phyloP scores from a whole-genome alignment of 106 monocot species.

The Hemerocallis citrina region DNA sequence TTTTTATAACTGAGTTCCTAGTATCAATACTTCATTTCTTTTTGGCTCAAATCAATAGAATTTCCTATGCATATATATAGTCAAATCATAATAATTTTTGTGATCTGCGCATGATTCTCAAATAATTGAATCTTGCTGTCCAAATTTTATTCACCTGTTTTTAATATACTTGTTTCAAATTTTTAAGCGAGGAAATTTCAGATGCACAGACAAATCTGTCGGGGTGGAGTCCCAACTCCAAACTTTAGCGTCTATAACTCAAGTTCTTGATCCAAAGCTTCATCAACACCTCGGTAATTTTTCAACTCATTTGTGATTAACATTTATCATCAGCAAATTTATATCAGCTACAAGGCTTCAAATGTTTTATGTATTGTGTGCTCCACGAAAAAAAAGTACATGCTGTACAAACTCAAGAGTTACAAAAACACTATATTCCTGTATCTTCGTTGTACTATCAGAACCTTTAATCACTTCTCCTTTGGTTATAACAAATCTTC shows the following conservation, averaged over 20 bases:
- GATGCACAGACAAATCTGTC: slow-evolving; percentile 87
- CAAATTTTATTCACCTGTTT: slow-evolving; percentile 11
- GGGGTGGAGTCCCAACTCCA: slow-evolving; percentile 93
- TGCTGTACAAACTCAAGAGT: background rate
- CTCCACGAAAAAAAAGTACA: background rate
- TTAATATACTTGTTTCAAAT: slow-evolving; percentile 39
- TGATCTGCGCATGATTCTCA: background rate
- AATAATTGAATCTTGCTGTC: background rate
- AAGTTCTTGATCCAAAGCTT: slow-evolving; percentile 90
- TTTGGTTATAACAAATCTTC: background rate
- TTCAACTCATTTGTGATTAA: background rate
- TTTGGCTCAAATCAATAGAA: slow-evolving; percentile 5
- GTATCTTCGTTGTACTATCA: background rate
- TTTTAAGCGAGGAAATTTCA: slow-evolving; percentile 95
- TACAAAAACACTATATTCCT: background rate
- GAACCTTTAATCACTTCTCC: background rate
- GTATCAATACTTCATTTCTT: too few relatives aligned
- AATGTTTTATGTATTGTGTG: background rate
- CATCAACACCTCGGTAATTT: slow-evolving; percentile 81
- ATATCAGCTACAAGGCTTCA: slow-evolving; percentile 1
- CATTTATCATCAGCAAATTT: background rate
- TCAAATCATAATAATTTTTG: background rate
- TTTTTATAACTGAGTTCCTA: too few relatives aligned
- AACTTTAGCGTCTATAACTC: slow-evolving; percentile 80
- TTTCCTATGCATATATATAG: slow-evolving; percentile 4